These are phyloP conservation scores for Russula brevipes DNA, from an alignment of 768 basidiomycete genomes.

Conservation along the genomic window DNA sequence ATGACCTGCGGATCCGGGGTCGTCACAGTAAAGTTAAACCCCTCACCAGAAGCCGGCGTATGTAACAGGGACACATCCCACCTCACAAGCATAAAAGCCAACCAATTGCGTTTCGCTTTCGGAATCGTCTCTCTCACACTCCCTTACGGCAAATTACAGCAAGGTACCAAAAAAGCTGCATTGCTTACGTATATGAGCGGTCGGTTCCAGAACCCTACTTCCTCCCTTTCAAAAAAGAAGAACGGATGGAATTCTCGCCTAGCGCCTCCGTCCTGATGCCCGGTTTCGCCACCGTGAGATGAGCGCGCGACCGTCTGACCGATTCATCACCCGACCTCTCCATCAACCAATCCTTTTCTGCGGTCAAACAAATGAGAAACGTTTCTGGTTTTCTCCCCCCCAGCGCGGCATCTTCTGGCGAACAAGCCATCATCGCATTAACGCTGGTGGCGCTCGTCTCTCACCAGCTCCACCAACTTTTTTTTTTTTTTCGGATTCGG, in stretches of 20 bases:
- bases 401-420: not conserved
- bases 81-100: no score
- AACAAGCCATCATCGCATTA: not conserved
- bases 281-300: slow-evolving; percentile 10
- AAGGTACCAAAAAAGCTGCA: slow-evolving; percentile 10
- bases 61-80: not conserved
- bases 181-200: slow-evolving; percentile 7
- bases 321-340: slow-evolving; percentile 1
- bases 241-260: slow-evolving; percentile 7
- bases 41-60: slow-evolving; percentile 10
- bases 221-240: slow-evolving; percentile 9
- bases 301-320: not conserved
- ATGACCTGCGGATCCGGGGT: not conserved
- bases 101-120: no score
- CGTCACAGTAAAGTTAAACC: slow-evolving; percentile 4
- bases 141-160: slow-evolving; percentile 14
- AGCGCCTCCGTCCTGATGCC: slow-evolving; percentile 6
- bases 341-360: not conserved
- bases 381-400: not conserved
- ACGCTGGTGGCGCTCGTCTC: slow-evolving; percentile 1
- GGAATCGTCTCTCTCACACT: not conserved
- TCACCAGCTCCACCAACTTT: not conserved
- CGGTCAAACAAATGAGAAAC: not conserved
- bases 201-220: slow-evolving; percentile 10
- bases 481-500: not conserved